Evolutionary conservation across 2,329 filamentous ascomycete species (phyloP), one percentile per base, ranked within the genome.

Genomic region (Pseudocercospora fijiensis): DNA sequence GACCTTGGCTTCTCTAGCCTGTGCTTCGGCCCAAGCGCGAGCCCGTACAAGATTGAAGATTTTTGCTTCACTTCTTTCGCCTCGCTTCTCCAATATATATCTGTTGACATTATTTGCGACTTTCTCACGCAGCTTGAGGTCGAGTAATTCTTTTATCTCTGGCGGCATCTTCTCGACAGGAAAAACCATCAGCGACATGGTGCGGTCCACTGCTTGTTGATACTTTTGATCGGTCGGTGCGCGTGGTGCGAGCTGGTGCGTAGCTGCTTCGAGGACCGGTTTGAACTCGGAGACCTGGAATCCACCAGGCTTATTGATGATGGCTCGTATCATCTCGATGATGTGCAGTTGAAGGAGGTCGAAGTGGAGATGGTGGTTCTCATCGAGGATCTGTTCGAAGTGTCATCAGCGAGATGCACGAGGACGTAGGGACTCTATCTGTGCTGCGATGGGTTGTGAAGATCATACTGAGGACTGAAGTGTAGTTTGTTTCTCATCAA

Each of bases 31-130:
- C 92, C 94, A 99, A 0, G 89, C 87, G 62, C 94, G 86, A 74
- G 96, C 84, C 72, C 89, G 88, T 45, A 96, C 88, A 2, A 99
- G 82, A 67, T 90, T 86, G 61, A 90, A 85, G 68, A 99, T 91
- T 26, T 91, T 90, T 11, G 93, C 90, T 76, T 96, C 91, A 65
- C 89, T 86, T 66, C 88, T 84, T 69, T 87, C 83, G 22, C 89
- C 88, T 74, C 93, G 89, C 57, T 85, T 87, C 61, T 85, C 82
- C 26, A 98, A 80, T 59, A 99, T 92, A 10, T 92, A 91, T 77
- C 92, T 88, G 75, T 99, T 99, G 60, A 99, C 95, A 70, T 85
- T 85, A 65, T 88, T 88, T 4, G 95, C 95, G n/a, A 97, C 92
- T 49, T 89, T 86, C 69, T 88, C 87, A 65, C 95, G 88, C 51